Base-by-base conservation (phyloP, 1,284 basidiomycete species). In the Chalciporus sp. region DNA sequence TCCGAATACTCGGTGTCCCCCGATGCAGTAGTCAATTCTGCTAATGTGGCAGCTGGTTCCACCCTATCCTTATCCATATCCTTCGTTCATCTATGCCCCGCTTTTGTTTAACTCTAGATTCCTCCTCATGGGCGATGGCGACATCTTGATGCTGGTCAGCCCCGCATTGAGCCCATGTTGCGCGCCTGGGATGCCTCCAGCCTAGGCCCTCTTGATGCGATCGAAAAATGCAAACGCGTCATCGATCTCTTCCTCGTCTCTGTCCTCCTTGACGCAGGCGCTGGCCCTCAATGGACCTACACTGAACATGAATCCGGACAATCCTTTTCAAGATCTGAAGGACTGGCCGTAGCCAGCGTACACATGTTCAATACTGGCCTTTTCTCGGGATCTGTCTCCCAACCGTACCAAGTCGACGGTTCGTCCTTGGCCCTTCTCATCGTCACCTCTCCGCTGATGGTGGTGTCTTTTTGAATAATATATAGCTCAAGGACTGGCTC, bases 161-260 rank as follows among this genome's bases (percentile, higher is more conserved):
- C 77, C 11, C 84, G 92, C 42, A 78, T 94, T 39, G 72, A 78
- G 49, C 85, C 84, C 10, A 70, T 88, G 27, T 76, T 88, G 26
- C 67, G 69, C 2, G 74, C 75, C 57, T 90, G 84, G 89, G 77
- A 76, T 35, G 68, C 68, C 35, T 76, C 73, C 1, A 50, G 77
- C 2, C 69, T 37, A 37, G n/a, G 72, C 42, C 73, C 81, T 9
- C 75, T 82, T 8, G 76, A 82, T 58, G 62, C 70, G 4, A 82
- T 82, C 49, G 91, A 94, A 65, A 80, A 82, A 42, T 82, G 85
- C 48, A 84, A 84, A 49, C 80, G 92, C 1, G 78, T 94, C 19
- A 79, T 98, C 62, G 95, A 98, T 73, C 82, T 98, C 29, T 96
- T 95, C 75, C 80, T 98, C 55, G 92, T 96, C 17, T 94, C 92